Conservation (phyloP, 2,329 filamentous ascomycete genomes). For the Trichoderma sp. region DNA sequence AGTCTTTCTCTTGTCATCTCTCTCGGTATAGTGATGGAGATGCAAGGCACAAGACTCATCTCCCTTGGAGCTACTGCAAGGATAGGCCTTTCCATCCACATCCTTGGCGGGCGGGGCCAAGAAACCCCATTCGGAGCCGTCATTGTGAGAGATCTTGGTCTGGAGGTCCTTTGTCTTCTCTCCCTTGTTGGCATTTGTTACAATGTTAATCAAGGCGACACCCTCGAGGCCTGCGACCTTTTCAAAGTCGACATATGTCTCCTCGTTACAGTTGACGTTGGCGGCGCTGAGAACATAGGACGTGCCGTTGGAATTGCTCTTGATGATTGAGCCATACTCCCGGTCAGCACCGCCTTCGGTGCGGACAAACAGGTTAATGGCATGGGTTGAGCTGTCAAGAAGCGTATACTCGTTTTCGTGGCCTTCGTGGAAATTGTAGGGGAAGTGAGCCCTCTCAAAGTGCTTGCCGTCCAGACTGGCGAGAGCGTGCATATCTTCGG, state of each 20-base stretch:
- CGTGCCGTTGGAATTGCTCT: constrained; percentile 98
- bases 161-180: constrained; percentile 84
- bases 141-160: constrained; percentile 93
- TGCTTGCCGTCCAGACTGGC: constrained; percentile 79
- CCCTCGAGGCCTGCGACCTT: constrained; percentile 92
- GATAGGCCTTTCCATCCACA: constrained; percentile 67
- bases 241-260: constrained; percentile 89
- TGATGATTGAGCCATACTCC: constrained; percentile 84
- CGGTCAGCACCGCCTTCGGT: constrained; percentile 64
- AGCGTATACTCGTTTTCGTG: constrained; percentile 87
- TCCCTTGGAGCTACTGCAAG: constrained; percentile 61
- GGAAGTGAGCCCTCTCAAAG: constrained; percentile 84
- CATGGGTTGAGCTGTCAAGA: constrained; percentile 89
- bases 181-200: constrained; percentile 68
- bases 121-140: constrained; percentile 82
- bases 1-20: constrained; percentile 75
- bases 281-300: constrained; percentile 83
- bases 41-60: constrained; percentile 77
- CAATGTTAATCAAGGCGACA: constrained; percentile 81
- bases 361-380: constrained; percentile 90
- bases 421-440: constrained; percentile 74
- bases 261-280: constrained; percentile 75
- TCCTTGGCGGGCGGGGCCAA: constrained; percentile 71
- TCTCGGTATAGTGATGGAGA: constrained; percentile 93
- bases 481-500: constrained; percentile 70